Conservation (phyloP, 768 basidiomycete genomes). For the Phylloporus sp. region DNA sequence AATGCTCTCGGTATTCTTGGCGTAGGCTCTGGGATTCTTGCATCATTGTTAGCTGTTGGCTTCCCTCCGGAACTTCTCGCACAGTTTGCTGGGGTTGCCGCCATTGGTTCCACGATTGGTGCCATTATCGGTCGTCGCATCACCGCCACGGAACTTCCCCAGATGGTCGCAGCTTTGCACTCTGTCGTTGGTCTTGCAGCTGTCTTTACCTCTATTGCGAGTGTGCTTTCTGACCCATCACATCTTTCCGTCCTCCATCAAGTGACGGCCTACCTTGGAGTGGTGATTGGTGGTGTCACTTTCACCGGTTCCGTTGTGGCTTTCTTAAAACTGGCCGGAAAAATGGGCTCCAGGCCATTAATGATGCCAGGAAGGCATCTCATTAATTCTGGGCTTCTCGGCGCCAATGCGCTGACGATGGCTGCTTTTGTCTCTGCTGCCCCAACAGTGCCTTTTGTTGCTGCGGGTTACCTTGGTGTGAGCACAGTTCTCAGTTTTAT, state of each 20-base stretch:
- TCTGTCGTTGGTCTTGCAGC: conserved; percentile 89
- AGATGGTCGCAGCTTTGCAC: conserved; percentile 78
- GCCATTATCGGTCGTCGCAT: conserved; percentile 76
- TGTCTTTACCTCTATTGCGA: conserved; percentile 80
- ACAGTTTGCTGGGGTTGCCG: conserved; percentile 75
- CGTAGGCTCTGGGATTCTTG: conserved; percentile 74
- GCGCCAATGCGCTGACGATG: conserved; percentile 69
- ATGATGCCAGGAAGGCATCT: conserved; percentile 74
- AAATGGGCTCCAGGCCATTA: conserved; percentile 72
- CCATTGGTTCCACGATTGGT: conserved; percentile 69
- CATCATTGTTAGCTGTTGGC: conserved; percentile 80
- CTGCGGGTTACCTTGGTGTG: conserved; percentile 72
- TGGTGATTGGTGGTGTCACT: conserved; percentile 83
- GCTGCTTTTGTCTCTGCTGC: conserved; percentile 70
- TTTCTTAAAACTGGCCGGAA: conserved; percentile 82
- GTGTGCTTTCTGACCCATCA: conserved; percentile 66
- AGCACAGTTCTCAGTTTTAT: conserved; percentile 78
- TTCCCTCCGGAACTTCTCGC: conserved; percentile 70
- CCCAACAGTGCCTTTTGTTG: conserved; percentile 66
- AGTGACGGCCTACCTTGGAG: conserved; percentile 81
- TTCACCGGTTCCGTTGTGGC: conserved; percentile 90
- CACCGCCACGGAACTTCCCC: conserved; percentile 84
- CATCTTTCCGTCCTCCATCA: conserved; percentile 74
- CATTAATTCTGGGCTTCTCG: conserved; percentile 68
- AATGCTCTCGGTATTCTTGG: conserved; percentile 86